These are phyloP conservation scores for Penstemon newberryi DNA, from an alignment of 257 asterid genomes.

Conservation along the genomic window DNA sequence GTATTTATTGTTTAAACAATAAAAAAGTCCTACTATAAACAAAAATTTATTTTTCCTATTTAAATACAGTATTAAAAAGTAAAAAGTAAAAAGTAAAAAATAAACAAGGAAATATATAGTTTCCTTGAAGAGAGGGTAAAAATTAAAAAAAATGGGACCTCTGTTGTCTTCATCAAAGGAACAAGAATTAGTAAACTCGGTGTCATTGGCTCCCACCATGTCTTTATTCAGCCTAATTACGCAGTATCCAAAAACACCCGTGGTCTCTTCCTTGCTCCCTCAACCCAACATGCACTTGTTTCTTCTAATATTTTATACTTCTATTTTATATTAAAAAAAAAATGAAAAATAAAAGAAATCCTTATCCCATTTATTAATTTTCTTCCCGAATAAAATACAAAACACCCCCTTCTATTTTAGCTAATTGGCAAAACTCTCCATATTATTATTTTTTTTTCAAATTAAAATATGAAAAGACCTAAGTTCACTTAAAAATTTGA, in stretches of 20 bases:
- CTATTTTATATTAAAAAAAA: background rate
- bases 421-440: no score
- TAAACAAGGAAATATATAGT: background rate
- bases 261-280: conserved; percentile 52
- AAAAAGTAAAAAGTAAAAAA: conserved; percentile 8
- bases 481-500: no score
- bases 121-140: conserved; percentile 21
- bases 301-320: background rate
- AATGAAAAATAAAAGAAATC: background rate
- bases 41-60: no score
- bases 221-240: conserved; percentile 31
- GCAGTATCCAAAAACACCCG: conserved; percentile 50
- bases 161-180: conserved; percentile 40
- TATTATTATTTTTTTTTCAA: no score
- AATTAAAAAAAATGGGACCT: conserved; percentile 39
- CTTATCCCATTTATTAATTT: no score
- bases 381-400: no score
- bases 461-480: no score
- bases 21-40: no score
- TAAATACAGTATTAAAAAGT: conserved; percentile 1
- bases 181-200: conserved; percentile 40
- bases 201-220: conserved; percentile 45
- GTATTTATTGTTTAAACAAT: no score
- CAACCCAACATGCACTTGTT: conserved; percentile 51
- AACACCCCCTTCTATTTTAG: no score